Percentiles rank a stretch among this genome's conserved stretches.
These are phyloP conservation scores for Centella asiatica DNA, from an alignment of 129 eudicot species.

Conservation along the genomic window DNA sequence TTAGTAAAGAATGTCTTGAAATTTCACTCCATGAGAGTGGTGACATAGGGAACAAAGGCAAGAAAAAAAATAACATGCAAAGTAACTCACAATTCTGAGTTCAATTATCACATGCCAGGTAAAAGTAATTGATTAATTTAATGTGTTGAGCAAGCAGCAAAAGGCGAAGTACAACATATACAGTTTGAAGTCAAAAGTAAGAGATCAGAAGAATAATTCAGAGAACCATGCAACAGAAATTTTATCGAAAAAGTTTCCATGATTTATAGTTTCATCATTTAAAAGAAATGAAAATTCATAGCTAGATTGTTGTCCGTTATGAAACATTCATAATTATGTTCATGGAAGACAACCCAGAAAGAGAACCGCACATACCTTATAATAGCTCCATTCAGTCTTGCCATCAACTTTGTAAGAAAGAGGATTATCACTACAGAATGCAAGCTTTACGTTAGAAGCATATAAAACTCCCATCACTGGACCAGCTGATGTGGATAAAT, in stretches of 20 bases:
- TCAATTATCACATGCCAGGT: neutral
- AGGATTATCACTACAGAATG: slow-evolving; percentile 68
- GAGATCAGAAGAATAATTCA: neutral
- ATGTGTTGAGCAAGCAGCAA: too few species aligned
- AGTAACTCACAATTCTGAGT: neutral
- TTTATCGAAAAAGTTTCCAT: neutral
- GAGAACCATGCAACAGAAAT: neutral
- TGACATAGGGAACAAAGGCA: neutral
- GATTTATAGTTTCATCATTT: too few species aligned
- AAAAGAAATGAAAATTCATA: neutral
- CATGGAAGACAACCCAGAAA: neutral
- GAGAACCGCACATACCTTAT: slow-evolving; percentile 49
- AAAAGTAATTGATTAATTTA: neutral
- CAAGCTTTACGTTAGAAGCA: slow-evolving; percentile 46
- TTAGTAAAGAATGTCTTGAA: neutral
- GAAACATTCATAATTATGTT: neutral
- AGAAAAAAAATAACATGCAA: neutral
- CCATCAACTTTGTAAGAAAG: slow-evolving; percentile 55
- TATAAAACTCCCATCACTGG: slow-evolving; percentile 56
- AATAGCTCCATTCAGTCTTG: slow-evolving; percentile 89
- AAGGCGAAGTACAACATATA: too few species aligned
- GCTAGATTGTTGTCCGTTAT: neutral
- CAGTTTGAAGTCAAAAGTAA: neutral
- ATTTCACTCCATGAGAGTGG: neutral
- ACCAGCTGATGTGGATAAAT: slow-evolving; percentile 58